These are phyloP conservation scores for Chlorella sorokiniana DNA, from an alignment of 139 green algal species.

Conservation along the genomic window DNA sequence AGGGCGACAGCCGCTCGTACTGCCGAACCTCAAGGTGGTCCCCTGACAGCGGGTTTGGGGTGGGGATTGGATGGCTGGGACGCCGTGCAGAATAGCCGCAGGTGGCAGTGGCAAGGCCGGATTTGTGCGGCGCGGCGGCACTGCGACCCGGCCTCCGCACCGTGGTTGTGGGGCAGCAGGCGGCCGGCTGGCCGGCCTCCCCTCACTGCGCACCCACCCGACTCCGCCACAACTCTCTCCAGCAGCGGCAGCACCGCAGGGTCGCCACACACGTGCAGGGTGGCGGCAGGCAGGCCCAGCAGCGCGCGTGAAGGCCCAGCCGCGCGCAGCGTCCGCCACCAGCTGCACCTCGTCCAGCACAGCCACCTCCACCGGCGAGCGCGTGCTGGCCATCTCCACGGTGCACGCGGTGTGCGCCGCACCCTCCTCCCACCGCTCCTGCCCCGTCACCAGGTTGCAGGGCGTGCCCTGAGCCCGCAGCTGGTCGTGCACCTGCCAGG, in stretches of 20 bases:
- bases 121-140: too few relatives aligned
- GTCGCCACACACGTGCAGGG: conserved; percentile 94
- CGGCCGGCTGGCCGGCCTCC: neutral
- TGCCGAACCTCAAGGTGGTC: conserved; percentile 68
- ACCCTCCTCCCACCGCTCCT: conserved; percentile 76
- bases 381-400: conserved; percentile 86
- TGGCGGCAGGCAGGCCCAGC: conserved; percentile 73
- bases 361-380: conserved; percentile 8
- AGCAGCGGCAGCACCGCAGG: conserved; percentile 76
- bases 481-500: conserved; percentile 78
- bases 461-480: conserved; percentile 43
- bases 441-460: conserved; percentile 72
- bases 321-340: conserved; percentile 77
- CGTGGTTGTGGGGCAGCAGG: too few relatives aligned
- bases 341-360: conserved; percentile 91
- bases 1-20: conserved; percentile 34
- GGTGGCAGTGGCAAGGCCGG: too few relatives aligned
- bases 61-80: neutral
- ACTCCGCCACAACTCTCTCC: conserved; percentile 40
- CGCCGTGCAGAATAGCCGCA: too few relatives aligned
- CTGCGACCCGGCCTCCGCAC: too few relatives aligned
- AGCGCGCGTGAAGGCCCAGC: conserved; percentile 93
- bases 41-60: conserved; percentile 18
- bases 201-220: conserved; percentile 2
- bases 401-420: conserved; percentile 86